Conservation (phyloP, 495 filamentous ascomycete genomes). For the Neurospora sp. region DNA sequence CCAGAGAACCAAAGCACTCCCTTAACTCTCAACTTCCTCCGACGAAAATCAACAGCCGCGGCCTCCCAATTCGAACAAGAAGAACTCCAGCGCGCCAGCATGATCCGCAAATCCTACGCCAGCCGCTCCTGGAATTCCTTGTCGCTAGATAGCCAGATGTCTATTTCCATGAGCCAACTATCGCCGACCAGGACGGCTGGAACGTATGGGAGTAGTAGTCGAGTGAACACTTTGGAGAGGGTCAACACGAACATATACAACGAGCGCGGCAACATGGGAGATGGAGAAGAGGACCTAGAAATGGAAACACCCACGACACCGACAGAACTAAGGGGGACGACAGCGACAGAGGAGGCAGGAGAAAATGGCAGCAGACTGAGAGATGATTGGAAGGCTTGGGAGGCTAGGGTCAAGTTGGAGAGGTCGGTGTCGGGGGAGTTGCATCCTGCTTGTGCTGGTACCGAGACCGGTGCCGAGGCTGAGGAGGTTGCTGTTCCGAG, state of each 20-base stretch:
- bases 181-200: not conserved
- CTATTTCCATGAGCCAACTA: not conserved
- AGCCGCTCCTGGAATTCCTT: conserved; percentile 21
- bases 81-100: conserved; percentile 28
- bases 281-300: not conserved
- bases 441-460: conserved; percentile 13
- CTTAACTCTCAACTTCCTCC: not conserved
- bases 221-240: not conserved
- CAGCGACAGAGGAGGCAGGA: conserved; percentile 8
- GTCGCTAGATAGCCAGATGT: not conserved
- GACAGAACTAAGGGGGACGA: conserved; percentile 2
- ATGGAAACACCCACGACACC: conserved; percentile 1
- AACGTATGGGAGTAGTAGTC: not conserved
- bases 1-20: not conserved
- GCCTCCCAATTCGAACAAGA: conserved; percentile 20
- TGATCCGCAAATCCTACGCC: conserved; percentile 40
- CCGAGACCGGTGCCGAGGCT: not conserved
- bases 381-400: conserved; percentile 25
- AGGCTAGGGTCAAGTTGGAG: conserved; percentile 17
- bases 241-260: not conserved
- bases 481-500: not conserved
- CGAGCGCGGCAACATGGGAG: too few relatives aligned
- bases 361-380: conserved; percentile 4
- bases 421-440: conserved; percentile 16
- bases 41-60: conserved; percentile 15